Percentiles rank a stretch among this genome's conserved stretches.
These are phyloP conservation scores for Leucocoprinus leucothites DNA, from an alignment of 768 basidiomycete species.

Conservation along the genomic window DNA sequence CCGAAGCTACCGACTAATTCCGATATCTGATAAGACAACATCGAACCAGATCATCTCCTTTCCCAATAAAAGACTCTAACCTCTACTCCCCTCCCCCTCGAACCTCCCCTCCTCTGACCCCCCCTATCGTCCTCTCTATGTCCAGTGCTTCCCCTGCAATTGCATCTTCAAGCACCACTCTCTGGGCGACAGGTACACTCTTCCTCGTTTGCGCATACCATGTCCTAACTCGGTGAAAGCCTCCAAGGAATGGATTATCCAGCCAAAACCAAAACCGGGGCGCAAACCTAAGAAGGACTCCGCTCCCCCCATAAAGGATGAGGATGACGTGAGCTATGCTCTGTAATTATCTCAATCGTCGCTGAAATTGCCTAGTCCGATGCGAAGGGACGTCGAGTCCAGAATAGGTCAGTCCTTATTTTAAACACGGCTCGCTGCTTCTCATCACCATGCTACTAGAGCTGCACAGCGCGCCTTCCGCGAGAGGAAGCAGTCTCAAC, in stretches of 20 bases:
- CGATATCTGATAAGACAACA: constrained; percentile 55
- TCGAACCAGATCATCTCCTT: constrained; percentile 9
- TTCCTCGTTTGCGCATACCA: neutral
- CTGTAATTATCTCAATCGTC: neutral
- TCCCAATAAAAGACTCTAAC: constrained; percentile 6
- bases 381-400: constrained; percentile 64
- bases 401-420: constrained; percentile 56
- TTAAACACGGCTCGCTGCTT: neutral
- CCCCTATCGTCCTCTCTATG: constrained; percentile 10
- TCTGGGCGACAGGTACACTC: constrained; percentile 73
- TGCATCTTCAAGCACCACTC: constrained; percentile 41
- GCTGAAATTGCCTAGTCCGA: constrained; percentile 34
- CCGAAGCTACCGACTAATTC: constrained; percentile 27
- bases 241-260: constrained; percentile 89
- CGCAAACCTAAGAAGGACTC: constrained; percentile 81
- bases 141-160: constrained; percentile 14
- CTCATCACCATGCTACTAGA: constrained; percentile 33
- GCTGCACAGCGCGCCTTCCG: constrained; percentile 89
- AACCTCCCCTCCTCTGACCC: constrained; percentile 8
- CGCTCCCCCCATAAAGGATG: constrained; percentile 33
- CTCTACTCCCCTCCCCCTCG: constrained; percentile 19
- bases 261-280: constrained; percentile 83
- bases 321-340: constrained; percentile 42
- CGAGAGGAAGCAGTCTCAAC: constrained; percentile 85
- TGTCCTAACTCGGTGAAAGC: constrained; percentile 38